Conservation (phyloP, 2,329 filamentous ascomycete species). For the Fusarium subtropicale region DNA sequence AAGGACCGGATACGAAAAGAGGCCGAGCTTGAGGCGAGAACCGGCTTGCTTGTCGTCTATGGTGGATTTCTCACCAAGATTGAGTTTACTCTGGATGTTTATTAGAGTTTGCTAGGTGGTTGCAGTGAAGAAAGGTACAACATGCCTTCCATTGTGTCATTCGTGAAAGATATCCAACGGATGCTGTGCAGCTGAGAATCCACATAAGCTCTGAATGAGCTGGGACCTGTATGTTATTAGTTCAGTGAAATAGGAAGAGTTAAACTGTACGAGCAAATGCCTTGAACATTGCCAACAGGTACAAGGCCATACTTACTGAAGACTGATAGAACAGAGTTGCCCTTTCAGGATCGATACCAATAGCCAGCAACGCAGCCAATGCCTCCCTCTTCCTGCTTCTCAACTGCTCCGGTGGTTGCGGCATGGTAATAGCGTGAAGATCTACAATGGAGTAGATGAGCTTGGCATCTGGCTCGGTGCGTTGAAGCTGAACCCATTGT, state of each 20-base stretch:
- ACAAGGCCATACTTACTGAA: constrained; percentile 62
- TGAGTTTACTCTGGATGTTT: constrained; percentile 74
- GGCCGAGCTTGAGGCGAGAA: constrained; percentile 78
- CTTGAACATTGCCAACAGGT: background rate
- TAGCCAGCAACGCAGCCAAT: constrained; percentile 82
- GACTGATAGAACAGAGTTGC: constrained; percentile 87
- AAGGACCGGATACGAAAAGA: constrained; percentile 96
- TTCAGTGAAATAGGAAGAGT: background rate
- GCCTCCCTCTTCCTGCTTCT: constrained; percentile 76
- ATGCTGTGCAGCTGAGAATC: constrained; percentile 92
- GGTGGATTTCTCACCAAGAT: constrained; percentile 68
- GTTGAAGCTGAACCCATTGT: constrained; percentile 85
- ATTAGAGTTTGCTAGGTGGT: constrained; percentile 8
- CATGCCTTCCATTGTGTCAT: constrained; percentile 99
- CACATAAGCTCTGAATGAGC: constrained; percentile 94
- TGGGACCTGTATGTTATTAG: constrained; percentile 64
- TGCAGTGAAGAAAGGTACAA: background rate
- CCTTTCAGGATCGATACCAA: constrained; percentile 83
- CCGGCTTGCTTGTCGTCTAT: constrained; percentile 69
- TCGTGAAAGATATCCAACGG: constrained; percentile 92
- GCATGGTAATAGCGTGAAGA: constrained; percentile 89
- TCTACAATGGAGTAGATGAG: constrained; percentile 92
- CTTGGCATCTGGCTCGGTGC: constrained; percentile 65
- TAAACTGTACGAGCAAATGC: background rate
- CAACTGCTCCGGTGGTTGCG: constrained; percentile 72